A percentile compares a stretch with the other conserved stretches of the same genome.
These are phyloP conservation scores for Papilionanthe hybrid DNA, from an alignment of 116 monocot species.

Conservation along the genomic window DNA sequence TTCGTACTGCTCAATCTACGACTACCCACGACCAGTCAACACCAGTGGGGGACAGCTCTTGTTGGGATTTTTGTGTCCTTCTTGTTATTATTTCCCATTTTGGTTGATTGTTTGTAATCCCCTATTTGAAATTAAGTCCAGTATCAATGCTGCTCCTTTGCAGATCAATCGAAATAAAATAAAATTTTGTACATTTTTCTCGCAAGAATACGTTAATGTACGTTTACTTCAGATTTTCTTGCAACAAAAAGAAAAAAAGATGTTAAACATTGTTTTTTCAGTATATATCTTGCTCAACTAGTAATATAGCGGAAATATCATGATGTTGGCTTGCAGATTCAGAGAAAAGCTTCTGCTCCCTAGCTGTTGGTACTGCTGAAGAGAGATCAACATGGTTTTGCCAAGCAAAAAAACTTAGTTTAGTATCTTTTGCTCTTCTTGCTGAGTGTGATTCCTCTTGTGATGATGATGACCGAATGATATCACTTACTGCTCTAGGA, in stretches of 20 bases:
- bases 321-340: slow-evolving; percentile 41
- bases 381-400: slow-evolving; percentile 76
- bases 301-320: slow-evolving; percentile 6
- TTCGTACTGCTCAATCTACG: no score
- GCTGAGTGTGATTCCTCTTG: slow-evolving; percentile 38
- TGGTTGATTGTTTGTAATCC: no score
- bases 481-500: slow-evolving; percentile 44
- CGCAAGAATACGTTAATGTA: neutral
- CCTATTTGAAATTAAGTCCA: no score
- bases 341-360: slow-evolving; percentile 59
- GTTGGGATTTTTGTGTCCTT: no score
- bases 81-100: no score
- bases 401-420: slow-evolving; percentile 63
- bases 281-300: neutral
- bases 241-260: neutral
- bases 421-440: slow-evolving; percentile 66
- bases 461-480: slow-evolving; percentile 26
- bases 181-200: no score
- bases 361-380: slow-evolving; percentile 51
- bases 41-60: no score
- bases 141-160: no score
- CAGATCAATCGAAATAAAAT: no score
- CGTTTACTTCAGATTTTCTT: neutral
- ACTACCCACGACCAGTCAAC: no score
- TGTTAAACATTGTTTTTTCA: neutral